Evolutionary conservation across 345 rosid genomes (phyloP).

Genomic region (Populus nigra): DNA sequence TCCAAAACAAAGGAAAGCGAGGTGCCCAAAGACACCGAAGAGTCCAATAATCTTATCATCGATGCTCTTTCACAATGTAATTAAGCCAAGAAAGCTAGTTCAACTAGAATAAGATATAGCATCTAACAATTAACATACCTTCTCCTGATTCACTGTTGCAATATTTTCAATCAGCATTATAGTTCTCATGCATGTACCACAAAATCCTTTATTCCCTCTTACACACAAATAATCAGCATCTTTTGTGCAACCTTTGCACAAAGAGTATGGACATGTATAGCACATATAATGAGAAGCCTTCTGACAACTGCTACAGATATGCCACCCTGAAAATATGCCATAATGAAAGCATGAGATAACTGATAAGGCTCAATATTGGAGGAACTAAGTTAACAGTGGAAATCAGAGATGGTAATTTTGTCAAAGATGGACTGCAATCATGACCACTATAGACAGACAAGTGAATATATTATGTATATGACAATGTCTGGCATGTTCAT

Average conservation of each 20-base stretch:
- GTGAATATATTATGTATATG: too few relatives aligned
- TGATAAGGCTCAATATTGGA: background rate
- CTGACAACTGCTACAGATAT: conserved; percentile 82
- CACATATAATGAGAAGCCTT: conserved; percentile 83
- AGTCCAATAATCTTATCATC: background rate
- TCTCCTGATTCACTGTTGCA: conserved; percentile 48
- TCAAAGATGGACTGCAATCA: background rate
- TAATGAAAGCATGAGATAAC: background rate
- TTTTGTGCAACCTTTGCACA: conserved; percentile 87
- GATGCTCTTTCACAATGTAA: conserved; percentile 6
- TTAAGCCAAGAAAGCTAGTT: background rate
- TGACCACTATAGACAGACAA: background rate
- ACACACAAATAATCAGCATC: conserved; percentile 77
- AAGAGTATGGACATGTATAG: conserved; percentile 93
- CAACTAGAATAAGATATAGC: conserved; percentile 2
- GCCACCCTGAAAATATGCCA: conserved; percentile 74
- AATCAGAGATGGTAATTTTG: background rate
- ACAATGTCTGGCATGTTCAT: too few relatives aligned
- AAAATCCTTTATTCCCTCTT: conserved; percentile 85
- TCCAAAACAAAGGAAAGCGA: background rate
- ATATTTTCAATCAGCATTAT: conserved; percentile 82
- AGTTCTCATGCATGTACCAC: conserved; percentile 85
- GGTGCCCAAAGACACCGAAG: background rate
- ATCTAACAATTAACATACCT: conserved; percentile 40
- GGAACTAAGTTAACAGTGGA: background rate